Evolutionary conservation across 2,329 filamentous ascomycete species (phyloP), one percentile per base, ranked within the genome.

Genomic region (Colletotrichum sansevieriae): DNA sequence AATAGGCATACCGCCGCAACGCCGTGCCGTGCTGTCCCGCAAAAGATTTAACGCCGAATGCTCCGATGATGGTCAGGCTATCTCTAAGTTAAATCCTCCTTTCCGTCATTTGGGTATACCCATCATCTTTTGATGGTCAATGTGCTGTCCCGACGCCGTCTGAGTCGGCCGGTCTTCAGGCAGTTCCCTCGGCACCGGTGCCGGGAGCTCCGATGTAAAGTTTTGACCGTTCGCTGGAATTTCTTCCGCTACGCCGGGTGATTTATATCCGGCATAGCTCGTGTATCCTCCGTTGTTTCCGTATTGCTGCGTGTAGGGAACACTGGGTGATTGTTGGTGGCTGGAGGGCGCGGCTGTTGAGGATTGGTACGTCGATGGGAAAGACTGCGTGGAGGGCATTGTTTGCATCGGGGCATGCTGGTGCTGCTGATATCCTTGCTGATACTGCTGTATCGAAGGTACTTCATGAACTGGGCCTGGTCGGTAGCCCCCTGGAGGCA

Each of bases 41-140:
- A 51, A 22, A 39, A 35, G 8, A 29, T 29, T 29, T 29, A 59
- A 59, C 51, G 57, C 44, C 33, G 57, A 59, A 25, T 41, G 29
- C 29, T 39, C 57, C 57, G 18, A 10, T 20, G 6, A 52, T 43
- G 46, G 35, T 62, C 33, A 51, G 20, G 39, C 18, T 12, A 47
- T 43, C 41, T 44, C 29, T 9, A 29, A 29, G 29, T 29, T 7
- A 7, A 29, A 29, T 15, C 33, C 0, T 1, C 8, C 10, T 15
- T 37, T 49, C 35, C 39, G 13, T 51, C 49, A 47, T n/a, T 22
- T 55, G 1, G 58, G 18, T 29, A 64, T 47, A 2, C 59, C 65
- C 29, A 57, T 60, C 35, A 59, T 59, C 52, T 68, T 64, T 33
- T 64, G 60, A 15, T 59, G n/a, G 44, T 68, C 60, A 29, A 64